Evolutionary conservation across 2,329 filamentous ascomycete species (phyloP).

Genomic region (Arthrobotrys pseudoclavata): DNA sequence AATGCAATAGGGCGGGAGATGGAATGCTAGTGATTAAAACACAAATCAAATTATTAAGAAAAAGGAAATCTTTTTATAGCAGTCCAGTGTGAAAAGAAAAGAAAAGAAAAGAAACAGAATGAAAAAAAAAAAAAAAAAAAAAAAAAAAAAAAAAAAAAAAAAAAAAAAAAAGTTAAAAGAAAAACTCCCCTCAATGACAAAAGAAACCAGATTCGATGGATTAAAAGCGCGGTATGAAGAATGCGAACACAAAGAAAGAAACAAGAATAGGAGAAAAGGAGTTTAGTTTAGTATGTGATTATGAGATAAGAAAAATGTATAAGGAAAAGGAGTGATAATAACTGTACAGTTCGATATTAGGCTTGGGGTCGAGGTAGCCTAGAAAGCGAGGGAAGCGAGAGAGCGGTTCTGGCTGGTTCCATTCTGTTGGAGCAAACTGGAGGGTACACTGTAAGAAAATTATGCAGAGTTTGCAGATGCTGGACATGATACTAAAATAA

Average conservation of each 20-base stretch:
- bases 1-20: conserved; percentile 32
- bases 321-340: conserved; percentile 25
- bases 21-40: conserved; percentile 33
- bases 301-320: conserved; percentile 42
- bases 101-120: conserved; percentile 2
- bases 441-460: conserved; percentile 1
- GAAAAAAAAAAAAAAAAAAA: conserved; percentile 2
- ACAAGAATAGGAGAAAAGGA: conserved; percentile 3
- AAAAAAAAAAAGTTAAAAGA: conserved; percentile 23
- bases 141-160: conserved; percentile 30
- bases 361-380: neutral
- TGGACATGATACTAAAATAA: conserved; percentile 40
- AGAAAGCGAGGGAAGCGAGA: neutral
- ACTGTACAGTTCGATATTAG: conserved; percentile 56
- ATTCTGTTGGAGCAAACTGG: conserved; percentile 11
- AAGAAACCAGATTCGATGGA: conserved; percentile 59
- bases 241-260: conserved; percentile 50
- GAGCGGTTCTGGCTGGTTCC: conserved; percentile 2
- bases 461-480: conserved; percentile 30
- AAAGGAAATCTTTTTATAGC: conserved; percentile 50
- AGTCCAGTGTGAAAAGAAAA: conserved; percentile 8
- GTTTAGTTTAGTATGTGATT: conserved; percentile 31
- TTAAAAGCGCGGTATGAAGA: conserved; percentile 48
- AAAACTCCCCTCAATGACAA: conserved; percentile 52
- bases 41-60: conserved; percentile 55